These are phyloP conservation scores for Heliamphora pulchella DNA, from an alignment of 179 eudicot species.

Conservation along the genomic window DNA sequence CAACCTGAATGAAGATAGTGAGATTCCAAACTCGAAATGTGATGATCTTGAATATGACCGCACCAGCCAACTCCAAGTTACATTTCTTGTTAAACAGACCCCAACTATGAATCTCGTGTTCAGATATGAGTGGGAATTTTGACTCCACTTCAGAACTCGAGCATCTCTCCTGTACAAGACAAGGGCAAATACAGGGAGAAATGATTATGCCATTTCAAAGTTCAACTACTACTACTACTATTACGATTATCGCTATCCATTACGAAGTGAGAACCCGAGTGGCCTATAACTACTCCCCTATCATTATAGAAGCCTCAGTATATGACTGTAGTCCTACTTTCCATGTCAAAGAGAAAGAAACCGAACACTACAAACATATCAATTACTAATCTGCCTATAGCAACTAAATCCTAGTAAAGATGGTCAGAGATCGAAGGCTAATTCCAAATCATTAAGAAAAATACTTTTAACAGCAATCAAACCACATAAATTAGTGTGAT, in stretches of 20 bases:
- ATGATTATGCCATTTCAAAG: constrained; percentile 67
- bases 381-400: constrained; percentile 12
- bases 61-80: constrained; percentile 24
- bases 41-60: constrained; percentile 10
- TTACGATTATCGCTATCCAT: constrained; percentile 67
- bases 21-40: constrained; percentile 9
- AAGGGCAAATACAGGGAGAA: constrained; percentile 81
- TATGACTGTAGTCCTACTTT: constrained; percentile 25
- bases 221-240: constrained; percentile 74
- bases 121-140: constrained; percentile 21
- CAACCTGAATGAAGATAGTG: constrained; percentile 25
- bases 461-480: constrained; percentile 21
- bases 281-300: constrained; percentile 27
- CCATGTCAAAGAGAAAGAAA: constrained; percentile 1
- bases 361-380: constrained; percentile 1
- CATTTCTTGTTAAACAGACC: constrained; percentile 17
- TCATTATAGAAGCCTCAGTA: constrained; percentile 28
- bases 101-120: constrained; percentile 25
- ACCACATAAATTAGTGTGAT: constrained; percentile 20
- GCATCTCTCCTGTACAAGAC: constrained; percentile 96
- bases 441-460: constrained; percentile 20
- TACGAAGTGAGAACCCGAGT: constrained; percentile 43
- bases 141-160: constrained; percentile 28
- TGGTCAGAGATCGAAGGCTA: constrained; percentile 9
- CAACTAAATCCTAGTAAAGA: constrained; percentile 23